Evolutionary conservation across 2,329 filamentous ascomycete species (phyloP).

Genomic region (Talaromyces albobiverticillius): DNA sequence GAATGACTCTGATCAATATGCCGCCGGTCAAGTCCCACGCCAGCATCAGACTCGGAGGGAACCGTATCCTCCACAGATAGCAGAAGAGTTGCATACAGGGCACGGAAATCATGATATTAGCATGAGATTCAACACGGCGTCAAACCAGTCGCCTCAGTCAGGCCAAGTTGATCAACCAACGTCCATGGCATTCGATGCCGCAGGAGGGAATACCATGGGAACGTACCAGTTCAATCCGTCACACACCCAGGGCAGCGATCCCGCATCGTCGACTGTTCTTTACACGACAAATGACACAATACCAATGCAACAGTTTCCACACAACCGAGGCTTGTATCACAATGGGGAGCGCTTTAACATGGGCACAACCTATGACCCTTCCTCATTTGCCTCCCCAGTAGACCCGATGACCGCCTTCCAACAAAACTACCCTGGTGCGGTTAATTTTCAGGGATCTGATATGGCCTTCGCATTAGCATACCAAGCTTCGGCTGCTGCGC

Average conservation of each 20-base stretch:
- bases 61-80: background rate
- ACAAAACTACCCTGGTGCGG: background rate
- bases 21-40: background rate
- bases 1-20: slow-evolving; percentile 3
- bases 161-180: background rate
- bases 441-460: background rate
- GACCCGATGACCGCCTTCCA: slow-evolving; percentile 11
- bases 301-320: slow-evolving; percentile 6
- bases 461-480: slow-evolving; percentile 8
- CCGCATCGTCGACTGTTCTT: background rate
- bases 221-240: slow-evolving; percentile 11
- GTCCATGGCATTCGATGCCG: slow-evolving; percentile 1
- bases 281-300: slow-evolving; percentile 1
- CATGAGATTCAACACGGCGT: background rate
- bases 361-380: slow-evolving; percentile 1
- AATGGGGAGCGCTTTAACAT: slow-evolving; percentile 5
- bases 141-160: background rate
- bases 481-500: background rate
- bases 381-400: slow-evolving; percentile 1
- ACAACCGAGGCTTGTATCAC: background rate
- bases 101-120: background rate
- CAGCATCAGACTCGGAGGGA: background rate
- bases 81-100: background rate
- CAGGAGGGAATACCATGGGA: background rate
- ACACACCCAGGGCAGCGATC: background rate